phyloP scores from a whole-genome alignment of 306 rosid genomes.

The Quercus aquifolioides region DNA sequence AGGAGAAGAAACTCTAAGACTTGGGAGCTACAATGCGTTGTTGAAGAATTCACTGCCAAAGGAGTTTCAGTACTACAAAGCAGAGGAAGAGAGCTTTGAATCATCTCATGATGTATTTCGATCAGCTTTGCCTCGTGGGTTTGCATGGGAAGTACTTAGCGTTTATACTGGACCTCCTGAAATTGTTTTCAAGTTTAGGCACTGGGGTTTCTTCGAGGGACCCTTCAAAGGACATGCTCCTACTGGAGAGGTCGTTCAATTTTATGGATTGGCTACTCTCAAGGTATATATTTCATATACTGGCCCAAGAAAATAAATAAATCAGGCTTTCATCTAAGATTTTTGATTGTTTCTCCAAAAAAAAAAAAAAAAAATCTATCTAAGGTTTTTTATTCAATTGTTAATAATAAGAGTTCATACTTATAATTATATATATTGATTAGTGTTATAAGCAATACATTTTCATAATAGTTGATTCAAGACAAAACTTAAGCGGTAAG shows the following conservation, averaged over 20 bases:
- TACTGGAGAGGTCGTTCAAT: slow-evolving; percentile 50
- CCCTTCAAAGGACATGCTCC: slow-evolving; percentile 62
- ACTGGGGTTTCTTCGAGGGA: slow-evolving; percentile 87
- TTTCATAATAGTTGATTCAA: too few species aligned
- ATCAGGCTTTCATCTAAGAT: too few species aligned
- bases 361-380: too few species aligned
- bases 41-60: slow-evolving; percentile 59
- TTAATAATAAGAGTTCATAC: too few species aligned
- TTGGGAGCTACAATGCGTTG: slow-evolving; percentile 68
- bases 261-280: slow-evolving; percentile 62
- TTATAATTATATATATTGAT: too few species aligned
- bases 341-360: too few species aligned
- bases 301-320: too few species aligned
- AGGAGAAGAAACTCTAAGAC: slow-evolving; percentile 54
- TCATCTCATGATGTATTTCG: slow-evolving; percentile 62
- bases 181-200: slow-evolving; percentile 71
- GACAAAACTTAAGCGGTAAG: too few species aligned
- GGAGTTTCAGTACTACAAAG: slow-evolving; percentile 47
- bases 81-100: slow-evolving; percentile 65
- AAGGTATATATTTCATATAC: slow-evolving; percentile 32
- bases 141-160: slow-evolving; percentile 79
- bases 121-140: slow-evolving; percentile 70
- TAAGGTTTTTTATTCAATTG: too few species aligned
- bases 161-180: slow-evolving; percentile 70
- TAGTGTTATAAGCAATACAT: too few species aligned